Evolutionary conservation across 495 filamentous ascomycete species (phyloP).

Genomic region (Trichoderma orchidacearum): DNA sequence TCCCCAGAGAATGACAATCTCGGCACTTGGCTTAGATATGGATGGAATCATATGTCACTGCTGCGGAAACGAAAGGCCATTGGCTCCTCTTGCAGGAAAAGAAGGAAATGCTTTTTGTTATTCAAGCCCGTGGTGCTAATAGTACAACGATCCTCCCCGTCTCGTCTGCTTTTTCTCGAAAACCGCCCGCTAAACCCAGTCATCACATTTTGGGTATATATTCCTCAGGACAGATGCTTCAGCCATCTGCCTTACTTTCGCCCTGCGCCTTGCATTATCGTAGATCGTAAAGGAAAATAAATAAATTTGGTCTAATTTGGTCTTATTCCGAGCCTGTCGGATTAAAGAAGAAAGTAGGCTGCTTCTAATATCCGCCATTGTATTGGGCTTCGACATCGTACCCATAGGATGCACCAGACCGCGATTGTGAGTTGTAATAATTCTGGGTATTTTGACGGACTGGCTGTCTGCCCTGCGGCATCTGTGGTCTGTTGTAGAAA

Average conservation of each 20-base stretch:
- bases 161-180: neutral
- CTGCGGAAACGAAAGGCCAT: no score
- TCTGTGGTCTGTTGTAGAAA: constrained; percentile 8
- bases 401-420: constrained; percentile 9
- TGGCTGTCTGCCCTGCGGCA: constrained; percentile 11
- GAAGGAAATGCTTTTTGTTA: neutral
- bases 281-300: neutral
- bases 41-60: neutral
- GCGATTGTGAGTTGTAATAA: constrained; percentile 8
- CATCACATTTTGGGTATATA: neutral
- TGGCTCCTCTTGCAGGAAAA: no score
- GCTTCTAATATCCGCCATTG: constrained; percentile 13
- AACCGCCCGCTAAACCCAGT: neutral
- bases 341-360: neutral
- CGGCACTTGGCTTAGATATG: neutral
- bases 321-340: neutral
- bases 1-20: no score
- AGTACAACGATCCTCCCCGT: no score
- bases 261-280: neutral
- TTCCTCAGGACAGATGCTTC: neutral
- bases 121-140: no score
- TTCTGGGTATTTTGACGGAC: constrained; percentile 5
- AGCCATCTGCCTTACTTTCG: neutral
- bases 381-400: constrained; percentile 15
- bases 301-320: neutral